Evolutionary conservation across 345 rosid genomes (phyloP), one percentile per base, ranked within the genome.

Genomic region (Eucalyptus erythrocorys): DNA sequence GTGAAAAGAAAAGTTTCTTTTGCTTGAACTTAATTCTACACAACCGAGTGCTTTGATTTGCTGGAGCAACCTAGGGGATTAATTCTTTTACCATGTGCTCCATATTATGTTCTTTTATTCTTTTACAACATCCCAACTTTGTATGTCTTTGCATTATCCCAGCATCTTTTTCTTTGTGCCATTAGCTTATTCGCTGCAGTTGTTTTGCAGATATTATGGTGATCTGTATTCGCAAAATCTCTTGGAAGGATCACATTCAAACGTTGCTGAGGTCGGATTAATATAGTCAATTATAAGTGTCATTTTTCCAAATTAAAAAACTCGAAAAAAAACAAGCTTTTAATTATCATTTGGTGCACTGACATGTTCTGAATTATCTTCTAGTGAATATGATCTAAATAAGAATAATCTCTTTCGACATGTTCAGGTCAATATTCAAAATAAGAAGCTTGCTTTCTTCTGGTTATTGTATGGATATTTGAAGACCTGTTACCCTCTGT

Each of bases 381-480:
- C 22, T 66, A 8, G 40, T 66, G 42, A 66, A 30, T 30, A 0
- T 30, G 32, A 13, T 61, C 4, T 61, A 61, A 61, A 30, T 30
- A 61, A 61, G 37, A 30, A 30, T 30, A 13, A 61, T 61, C 3
- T 61, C 1, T 26, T 15, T 7, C 11, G 3, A 53, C 59, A 53
- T 22, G 59, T 22, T 53, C 59, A 9, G 24, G 88, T 96, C 90
- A 93, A 95, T 27, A 87, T 90, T 79, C 97, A 92, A 64, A 96
- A 96, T 92, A 98, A 97, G 89, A 97, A 96, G 88, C 96, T 53
- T 22, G 22, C 59, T 51, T 51, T 51, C 24, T 51, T 51, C 57
- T 21, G 10, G 57, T 51, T 19, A 51, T 53, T 3, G 57, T 51
- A 55, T 34, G n/a, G 88, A 55, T 42, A n/a, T 32, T 64, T 87